Conservation (phyloP, 2,329 filamentous ascomycete species). For the Zymoseptoria ardabiliae region DNA sequence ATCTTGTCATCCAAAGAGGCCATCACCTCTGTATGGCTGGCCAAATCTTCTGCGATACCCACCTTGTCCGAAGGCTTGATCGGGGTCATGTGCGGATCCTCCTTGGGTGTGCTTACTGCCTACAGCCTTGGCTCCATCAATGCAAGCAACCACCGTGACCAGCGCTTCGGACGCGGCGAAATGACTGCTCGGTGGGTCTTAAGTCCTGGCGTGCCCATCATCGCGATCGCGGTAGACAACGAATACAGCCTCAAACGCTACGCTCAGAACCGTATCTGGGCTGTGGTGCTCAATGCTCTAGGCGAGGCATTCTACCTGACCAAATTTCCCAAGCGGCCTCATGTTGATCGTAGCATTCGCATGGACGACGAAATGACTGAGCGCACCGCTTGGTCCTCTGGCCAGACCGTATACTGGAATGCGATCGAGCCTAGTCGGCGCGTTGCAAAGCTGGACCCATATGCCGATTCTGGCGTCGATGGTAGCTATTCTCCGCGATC, state of each 20-base stretch:
- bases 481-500: constrained; percentile 76
- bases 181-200: constrained; percentile 84
- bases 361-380: constrained; percentile 49
- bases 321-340: constrained; percentile 55
- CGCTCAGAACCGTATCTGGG: constrained; percentile 68
- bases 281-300: constrained; percentile 85
- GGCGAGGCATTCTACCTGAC: constrained; percentile 85
- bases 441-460: constrained; percentile 62
- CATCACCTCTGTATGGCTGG: constrained; percentile 79
- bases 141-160: constrained; percentile 52
- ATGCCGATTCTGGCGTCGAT: constrained; percentile 56
- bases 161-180: constrained; percentile 63
- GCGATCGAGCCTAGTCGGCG: constrained; percentile 72
- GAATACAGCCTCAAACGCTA: constrained; percentile 66
- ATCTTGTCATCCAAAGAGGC: constrained; percentile 63
- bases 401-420: constrained; percentile 72
- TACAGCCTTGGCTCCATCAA: constrained; percentile 55
- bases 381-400: constrained; percentile 70
- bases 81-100: constrained; percentile 76
- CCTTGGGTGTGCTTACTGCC: constrained; percentile 71
- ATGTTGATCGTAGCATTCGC: constrained; percentile 40
- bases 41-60: constrained; percentile 68
- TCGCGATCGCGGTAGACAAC: constrained; percentile 77
- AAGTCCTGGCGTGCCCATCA: constrained; percentile 85
- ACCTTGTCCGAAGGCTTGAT: constrained; percentile 67